phyloP scores from a whole-genome alignment of 805 yeast species.

The Jamesozyma spencerorum region DNA sequence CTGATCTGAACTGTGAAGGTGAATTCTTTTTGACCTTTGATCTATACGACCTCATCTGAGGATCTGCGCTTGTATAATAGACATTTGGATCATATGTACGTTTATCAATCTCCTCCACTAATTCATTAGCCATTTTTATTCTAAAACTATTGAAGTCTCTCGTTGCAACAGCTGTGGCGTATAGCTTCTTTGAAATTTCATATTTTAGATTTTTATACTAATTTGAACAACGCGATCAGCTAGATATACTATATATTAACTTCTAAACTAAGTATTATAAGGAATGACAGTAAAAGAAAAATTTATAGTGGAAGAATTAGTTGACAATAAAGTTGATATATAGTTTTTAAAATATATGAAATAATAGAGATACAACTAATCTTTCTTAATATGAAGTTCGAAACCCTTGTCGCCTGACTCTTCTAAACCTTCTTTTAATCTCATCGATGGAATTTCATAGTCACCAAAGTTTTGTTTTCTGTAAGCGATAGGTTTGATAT shows the following conservation, averaged over 20 bases:
- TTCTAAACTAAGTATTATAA: too few relatives aligned
- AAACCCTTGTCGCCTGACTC: constrained; percentile 11
- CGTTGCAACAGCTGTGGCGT: background rate
- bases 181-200: background rate
- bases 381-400: constrained; percentile 7
- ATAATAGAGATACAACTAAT: background rate
- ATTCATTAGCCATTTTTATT: constrained; percentile 1
- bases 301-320: too few relatives aligned
- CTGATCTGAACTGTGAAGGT: constrained; percentile 19
- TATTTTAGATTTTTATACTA: too few relatives aligned
- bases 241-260: too few relatives aligned
- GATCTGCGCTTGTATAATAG: constrained; percentile 23
- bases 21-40: constrained; percentile 12
- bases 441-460: constrained; percentile 10
- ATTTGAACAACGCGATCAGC: too few relatives aligned
- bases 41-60: constrained; percentile 15
- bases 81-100: constrained; percentile 28
- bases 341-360: too few relatives aligned
- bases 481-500: constrained; percentile 10
- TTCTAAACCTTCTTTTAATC: constrained; percentile 10
- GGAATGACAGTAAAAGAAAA: too few relatives aligned
- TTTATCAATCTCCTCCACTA: constrained; percentile 29
- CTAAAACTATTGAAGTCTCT: background rate
- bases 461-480: constrained; percentile 20
- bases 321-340: too few relatives aligned